Evolutionary conservation across 306 rosid genomes (phyloP).

Genomic region (Cicer judaicum): DNA sequence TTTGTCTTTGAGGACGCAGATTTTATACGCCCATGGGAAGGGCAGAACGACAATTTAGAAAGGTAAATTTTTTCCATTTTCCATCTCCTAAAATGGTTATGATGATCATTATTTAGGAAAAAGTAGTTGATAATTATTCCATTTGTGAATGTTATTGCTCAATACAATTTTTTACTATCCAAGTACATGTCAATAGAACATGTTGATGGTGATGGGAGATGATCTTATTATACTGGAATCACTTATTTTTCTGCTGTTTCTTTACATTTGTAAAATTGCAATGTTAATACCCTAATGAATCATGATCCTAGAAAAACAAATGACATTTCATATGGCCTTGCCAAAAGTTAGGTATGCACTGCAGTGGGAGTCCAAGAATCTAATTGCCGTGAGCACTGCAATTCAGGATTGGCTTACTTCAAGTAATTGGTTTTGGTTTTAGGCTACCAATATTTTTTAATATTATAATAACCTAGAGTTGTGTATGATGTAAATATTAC

Average conservation of each 20-base stretch:
- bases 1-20: slow-evolving; percentile 77
- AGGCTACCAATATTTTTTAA: slow-evolving; percentile 26
- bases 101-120: slow-evolving; percentile 35
- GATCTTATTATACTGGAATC: slow-evolving; percentile 1
- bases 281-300: slow-evolving; percentile 34
- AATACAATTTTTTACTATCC: not conserved
- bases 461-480: slow-evolving; percentile 18
- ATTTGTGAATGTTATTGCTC: slow-evolving; percentile 24
- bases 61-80: slow-evolving; percentile 59
- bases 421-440: slow-evolving; percentile 51
- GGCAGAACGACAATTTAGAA: slow-evolving; percentile 69
- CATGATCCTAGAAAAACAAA: slow-evolving; percentile 41
- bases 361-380: slow-evolving; percentile 67
- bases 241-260: slow-evolving; percentile 20
- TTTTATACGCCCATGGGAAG: slow-evolving; percentile 94
- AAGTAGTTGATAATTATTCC: slow-evolving; percentile 8
- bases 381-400: slow-evolving; percentile 69
- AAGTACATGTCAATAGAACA: slow-evolving; percentile 15
- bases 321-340: slow-evolving; percentile 50
- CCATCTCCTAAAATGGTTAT: slow-evolving; percentile 24
- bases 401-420: slow-evolving; percentile 74
- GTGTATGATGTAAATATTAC: slow-evolving; percentile 34
- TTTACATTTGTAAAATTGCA: slow-evolving; percentile 24
- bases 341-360: slow-evolving; percentile 64
- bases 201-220: slow-evolving; percentile 22